Evolutionary conservation across 176 grass and related monocot species (phyloP), one percentile per base, ranked within the genome.

Genomic region (Triticum timopheevii): DNA sequence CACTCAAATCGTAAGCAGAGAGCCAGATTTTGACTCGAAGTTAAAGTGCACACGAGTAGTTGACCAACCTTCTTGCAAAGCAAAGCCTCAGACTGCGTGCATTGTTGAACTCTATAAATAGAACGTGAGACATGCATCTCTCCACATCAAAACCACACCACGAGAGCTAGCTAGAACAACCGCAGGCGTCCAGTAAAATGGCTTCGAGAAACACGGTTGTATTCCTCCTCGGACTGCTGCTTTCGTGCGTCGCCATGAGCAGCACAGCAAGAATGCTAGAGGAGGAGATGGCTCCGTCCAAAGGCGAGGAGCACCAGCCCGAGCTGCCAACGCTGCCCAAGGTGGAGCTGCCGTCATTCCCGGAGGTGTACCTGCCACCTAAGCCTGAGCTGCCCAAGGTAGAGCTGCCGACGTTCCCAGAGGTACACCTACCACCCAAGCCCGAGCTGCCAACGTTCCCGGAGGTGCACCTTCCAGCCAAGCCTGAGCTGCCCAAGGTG

Each of bases 251-350:
- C 20, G 20, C 36, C 52, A 62, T 8, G 66, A 65, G 66, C 81
- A 16, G 39, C 65, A n/a, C n/a, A 16, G 81, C 58, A 6, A 77
- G 87, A 23, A 89, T 19, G n/a, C 56, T 84, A 27, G 24, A 65
- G 62, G 87, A 79, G 4, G 44, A 27, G 10, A 10, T 16, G 22
- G 31, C 50, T 30, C 34, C 71, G 69, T 25, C 61, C n/a, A 64
- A 64, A 23, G 23, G n/a, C 1, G 61, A 64, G n/a, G 61, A 24
- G n/a, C n/a, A 25, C 62, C 10, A 12, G 62, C 24, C 62, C 59
- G 80, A 78, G 73, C 27, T 73, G 80, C 86, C 79, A 25, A 71
- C 86, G 10, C 23, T 88, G n/a, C 86, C 62, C 3, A 65, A 70
- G 73, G 19, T 61, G 1, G 67, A 69, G 33, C 17, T 69, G 16